Conservation (phyloP, 2,329 filamentous ascomycete genomes). For the Aspergillus luchuensis region DNA sequence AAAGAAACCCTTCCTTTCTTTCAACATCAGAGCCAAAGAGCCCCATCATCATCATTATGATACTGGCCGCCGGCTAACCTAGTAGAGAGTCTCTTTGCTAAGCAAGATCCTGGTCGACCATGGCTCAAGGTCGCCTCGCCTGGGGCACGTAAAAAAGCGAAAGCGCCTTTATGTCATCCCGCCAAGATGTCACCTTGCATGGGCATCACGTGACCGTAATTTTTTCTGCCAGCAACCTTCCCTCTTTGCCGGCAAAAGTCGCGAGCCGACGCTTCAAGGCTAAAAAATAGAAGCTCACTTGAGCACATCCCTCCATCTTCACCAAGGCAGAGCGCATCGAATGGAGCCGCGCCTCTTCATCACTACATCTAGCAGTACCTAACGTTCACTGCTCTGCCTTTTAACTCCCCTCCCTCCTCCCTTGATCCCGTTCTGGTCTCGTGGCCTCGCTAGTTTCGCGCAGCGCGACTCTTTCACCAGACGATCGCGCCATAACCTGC, state of each 20-base stretch:
- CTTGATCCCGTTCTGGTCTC: background rate
- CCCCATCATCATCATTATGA: no score
- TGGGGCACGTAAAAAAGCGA: background rate
- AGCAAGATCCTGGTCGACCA: background rate
- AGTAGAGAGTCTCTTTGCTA: background rate
- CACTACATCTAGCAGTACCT: constrained; percentile 2
- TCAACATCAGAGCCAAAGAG: background rate
- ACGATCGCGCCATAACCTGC: constrained; percentile 16
- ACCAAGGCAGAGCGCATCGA: constrained; percentile 19
- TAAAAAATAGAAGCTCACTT: constrained; percentile 18
- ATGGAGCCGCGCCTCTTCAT: constrained; percentile 10
- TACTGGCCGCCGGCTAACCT: no score
- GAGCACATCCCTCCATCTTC: constrained; percentile 8
- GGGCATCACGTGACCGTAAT: constrained; percentile 22
- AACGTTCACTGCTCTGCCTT: constrained; percentile 16
- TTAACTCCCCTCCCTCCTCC: constrained; percentile 1
- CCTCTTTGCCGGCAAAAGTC: constrained; percentile 18
- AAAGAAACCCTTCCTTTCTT: background rate
- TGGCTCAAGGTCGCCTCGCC: background rate
- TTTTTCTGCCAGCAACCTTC: constrained; percentile 18
- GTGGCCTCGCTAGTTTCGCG: constrained; percentile 17
- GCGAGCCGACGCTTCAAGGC: constrained; percentile 18
- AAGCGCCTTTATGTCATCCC: constrained; percentile 8
- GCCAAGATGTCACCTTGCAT: constrained; percentile 19
- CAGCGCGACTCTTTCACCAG: constrained; percentile 19